Conservation (phyloP, 1,284 basidiomycete genomes). For the Malassezia yamatoensis region DNA sequence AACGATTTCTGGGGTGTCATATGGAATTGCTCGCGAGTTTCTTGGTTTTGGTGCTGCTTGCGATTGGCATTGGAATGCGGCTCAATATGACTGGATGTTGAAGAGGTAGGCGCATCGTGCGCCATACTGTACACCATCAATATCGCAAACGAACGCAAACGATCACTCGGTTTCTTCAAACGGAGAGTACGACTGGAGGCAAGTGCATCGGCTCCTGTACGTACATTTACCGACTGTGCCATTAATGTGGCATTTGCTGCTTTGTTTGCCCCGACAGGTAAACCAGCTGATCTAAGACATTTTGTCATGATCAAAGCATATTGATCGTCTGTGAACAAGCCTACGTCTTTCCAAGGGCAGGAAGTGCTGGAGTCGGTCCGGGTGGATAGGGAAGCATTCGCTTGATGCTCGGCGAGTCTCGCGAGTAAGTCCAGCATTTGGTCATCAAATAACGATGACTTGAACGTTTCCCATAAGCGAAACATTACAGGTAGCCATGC, state of each 20-base stretch:
- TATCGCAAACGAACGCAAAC: constrained; percentile 67
- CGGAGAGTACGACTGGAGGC: constrained; percentile 59
- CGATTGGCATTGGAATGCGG: constrained; percentile 44
- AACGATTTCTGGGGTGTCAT: constrained; percentile 47
- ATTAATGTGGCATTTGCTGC: constrained; percentile 33
- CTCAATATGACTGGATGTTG: constrained; percentile 20
- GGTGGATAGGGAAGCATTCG: constrained; percentile 35
- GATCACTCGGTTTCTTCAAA: constrained; percentile 67
- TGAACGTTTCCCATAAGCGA: constrained; percentile 74
- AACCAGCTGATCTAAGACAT: constrained; percentile 68
- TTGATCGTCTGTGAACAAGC: constrained; percentile 76
- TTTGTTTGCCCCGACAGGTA: constrained; percentile 53
- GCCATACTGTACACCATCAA: constrained; percentile 85
- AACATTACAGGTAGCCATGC: constrained; percentile 52
- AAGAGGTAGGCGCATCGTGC: constrained; percentile 59
- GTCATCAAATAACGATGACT: constrained; percentile 69
- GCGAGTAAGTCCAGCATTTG: constrained; percentile 72
- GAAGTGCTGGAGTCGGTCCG: constrained; percentile 20
- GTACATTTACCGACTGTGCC: constrained; percentile 32
- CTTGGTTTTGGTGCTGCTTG: constrained; percentile 25
- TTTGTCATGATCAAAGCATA: constrained; percentile 79
- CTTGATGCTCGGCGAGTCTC: constrained; percentile 65
- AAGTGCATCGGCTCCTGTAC: constrained; percentile 52
- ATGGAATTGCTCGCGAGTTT: no score
- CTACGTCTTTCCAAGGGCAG: constrained; percentile 61